Conservation (phyloP, 1,139 yeast genomes). For the Kurtzmaniella quercitrusa region DNA sequence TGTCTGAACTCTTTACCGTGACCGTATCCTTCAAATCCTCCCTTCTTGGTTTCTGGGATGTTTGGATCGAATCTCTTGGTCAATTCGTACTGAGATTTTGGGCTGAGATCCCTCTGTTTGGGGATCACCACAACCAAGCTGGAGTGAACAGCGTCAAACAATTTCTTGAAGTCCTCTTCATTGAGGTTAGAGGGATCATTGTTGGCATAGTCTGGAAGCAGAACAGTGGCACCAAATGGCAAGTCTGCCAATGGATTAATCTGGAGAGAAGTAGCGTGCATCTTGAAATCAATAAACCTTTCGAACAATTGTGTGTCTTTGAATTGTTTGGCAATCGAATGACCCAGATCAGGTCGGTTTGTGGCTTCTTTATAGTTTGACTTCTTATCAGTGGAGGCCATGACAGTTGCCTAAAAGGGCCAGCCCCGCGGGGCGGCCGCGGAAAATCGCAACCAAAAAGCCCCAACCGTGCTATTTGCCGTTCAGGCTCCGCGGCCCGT, state of each 20-base stretch:
- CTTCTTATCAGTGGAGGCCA: not conserved
- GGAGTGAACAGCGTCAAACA: conserved; percentile 61
- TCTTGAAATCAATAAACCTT: no score
- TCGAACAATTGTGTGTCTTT: no score
- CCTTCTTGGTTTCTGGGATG: conserved; percentile 47
- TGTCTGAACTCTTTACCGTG: conserved; percentile 85
- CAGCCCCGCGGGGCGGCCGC: conserved; percentile 2
- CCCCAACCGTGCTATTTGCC: not conserved
- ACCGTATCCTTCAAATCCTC: conserved; percentile 57
- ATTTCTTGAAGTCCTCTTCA: conserved; percentile 58
- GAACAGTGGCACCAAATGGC: conserved; percentile 65
- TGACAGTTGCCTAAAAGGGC: not conserved
- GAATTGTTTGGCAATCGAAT: not conserved
- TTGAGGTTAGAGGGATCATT: conserved; percentile 69
- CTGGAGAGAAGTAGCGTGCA: conserved; percentile 20
- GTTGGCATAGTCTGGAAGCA: conserved; percentile 59
- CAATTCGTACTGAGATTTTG: conserved; percentile 68
- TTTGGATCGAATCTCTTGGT: conserved; percentile 77
- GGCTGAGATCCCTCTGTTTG: conserved; percentile 57
- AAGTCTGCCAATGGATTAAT: conserved; percentile 47
- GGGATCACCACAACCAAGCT: conserved; percentile 74
- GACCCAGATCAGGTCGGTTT: not conserved
- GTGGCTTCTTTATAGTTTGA: not conserved
- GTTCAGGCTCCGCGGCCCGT: not conserved
- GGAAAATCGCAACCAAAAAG: not conserved